Conservation (phyloP, 306 rosid species). For the Acacia acuminata region DNA sequence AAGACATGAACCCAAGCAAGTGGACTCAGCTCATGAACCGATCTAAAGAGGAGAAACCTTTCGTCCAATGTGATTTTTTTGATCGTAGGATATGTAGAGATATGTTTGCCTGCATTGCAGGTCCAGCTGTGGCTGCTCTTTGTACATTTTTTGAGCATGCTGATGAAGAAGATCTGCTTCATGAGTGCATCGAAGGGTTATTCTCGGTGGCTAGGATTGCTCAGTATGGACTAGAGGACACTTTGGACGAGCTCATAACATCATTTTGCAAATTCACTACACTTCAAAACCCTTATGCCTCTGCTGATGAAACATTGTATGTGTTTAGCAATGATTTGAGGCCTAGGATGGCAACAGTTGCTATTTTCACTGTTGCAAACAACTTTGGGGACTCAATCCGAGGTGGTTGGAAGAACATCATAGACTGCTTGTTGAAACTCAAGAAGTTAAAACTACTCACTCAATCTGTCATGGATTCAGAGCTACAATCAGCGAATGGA, state of each 20-base stretch:
- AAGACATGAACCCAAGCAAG: conserved; percentile 76
- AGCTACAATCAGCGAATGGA: conserved; percentile 31
- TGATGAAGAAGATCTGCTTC: conserved; percentile 85
- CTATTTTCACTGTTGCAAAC: conserved; percentile 82
- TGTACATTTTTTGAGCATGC: conserved; percentile 83
- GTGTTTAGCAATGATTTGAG: conserved; percentile 79
- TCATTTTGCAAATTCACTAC: conserved; percentile 85
- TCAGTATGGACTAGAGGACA: conserved; percentile 83
- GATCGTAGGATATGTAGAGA: conserved; percentile 76
- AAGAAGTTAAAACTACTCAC: conserved; percentile 78
- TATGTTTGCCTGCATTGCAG: conserved; percentile 92
- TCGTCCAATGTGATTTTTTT: conserved; percentile 48
- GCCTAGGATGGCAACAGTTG: conserved; percentile 85
- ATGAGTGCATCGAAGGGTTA: conserved; percentile 86
- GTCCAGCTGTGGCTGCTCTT: conserved; percentile 82
- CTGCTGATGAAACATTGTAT: conserved; percentile 83
- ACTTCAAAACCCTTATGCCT: conserved; percentile 86
- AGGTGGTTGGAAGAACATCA: conserved; percentile 92
- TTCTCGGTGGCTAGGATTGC: conserved; percentile 82
- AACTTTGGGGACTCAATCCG: conserved; percentile 63
- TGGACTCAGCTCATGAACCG: conserved; percentile 86
- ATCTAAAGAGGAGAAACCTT: conserved; percentile 50
- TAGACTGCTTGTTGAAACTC: conserved; percentile 89
- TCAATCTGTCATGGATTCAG: conserved; percentile 66
- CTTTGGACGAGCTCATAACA: conserved; percentile 84